Evolutionary conservation across 768 basidiomycete species (phyloP), one percentile per base, ranked within the genome.

Genomic region (Mycena leptocephala): DNA sequence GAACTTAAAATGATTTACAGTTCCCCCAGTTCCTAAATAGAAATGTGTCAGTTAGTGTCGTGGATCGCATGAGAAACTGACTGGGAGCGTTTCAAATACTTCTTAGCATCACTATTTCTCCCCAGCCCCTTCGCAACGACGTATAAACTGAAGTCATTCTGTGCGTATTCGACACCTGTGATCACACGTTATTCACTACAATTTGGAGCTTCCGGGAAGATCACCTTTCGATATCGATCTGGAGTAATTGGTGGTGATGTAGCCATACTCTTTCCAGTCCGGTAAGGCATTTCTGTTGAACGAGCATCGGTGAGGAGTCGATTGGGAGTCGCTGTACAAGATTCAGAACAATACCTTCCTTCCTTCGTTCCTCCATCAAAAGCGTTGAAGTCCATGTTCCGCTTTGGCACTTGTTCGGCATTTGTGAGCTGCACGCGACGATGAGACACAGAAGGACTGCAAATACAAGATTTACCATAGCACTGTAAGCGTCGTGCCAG

Each of bases 151-250:
- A 66, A 66, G 33, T 66, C 64, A 51, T 66, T 66, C 46, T 66
- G 64, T 16, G 64, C 64, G 24, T 66, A 66, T 11, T 66, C 64
- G 33, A 66, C 64, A 51, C 64, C n/a, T n/a, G n/a, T n/a, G n/a
- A n/a, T n/a, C n/a, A n/a, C n/a, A n/a, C n/a, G n/a, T n/a, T n/a
- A n/a, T n/a, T n/a, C n/a, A n/a, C n/a, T n/a, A n/a, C n/a, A n/a
- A n/a, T n/a, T n/a, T n/a, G n/a, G n/a, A n/a, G n/a, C n/a, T n/a
- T n/a, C n/a, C n/a, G n/a, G n/a, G n/a, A n/a, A n/a, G n/a, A n/a
- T n/a, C n/a, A n/a, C n/a, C 64, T 66, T 66, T 66, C 30, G 64
- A 66, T 48, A 66, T 66, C 64, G 64, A 66, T 33, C 64, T 48
- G 18, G 64, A 66, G 24, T 66, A 66, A 66, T 66, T 66, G 20